Evolutionary conservation across 352 stramenopile species (phyloP).

Genomic region (Phytophthora podocarpi): DNA sequence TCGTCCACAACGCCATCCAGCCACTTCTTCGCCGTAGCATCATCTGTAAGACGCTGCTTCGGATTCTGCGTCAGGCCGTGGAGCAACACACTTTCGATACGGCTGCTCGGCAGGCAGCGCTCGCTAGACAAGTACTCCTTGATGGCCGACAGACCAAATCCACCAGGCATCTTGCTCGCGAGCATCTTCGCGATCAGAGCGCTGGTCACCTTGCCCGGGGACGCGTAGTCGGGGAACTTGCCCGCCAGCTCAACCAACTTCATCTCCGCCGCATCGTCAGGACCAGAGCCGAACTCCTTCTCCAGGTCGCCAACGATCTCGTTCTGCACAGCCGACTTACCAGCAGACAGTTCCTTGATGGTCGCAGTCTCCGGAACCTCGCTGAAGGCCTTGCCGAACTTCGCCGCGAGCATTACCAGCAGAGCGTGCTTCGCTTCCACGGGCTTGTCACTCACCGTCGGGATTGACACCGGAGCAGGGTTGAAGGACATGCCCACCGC

Average conservation of each 20-base stretch:
- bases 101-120: constrained; percentile 70
- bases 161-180: constrained; percentile 80
- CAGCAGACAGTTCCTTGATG: constrained; percentile 81
- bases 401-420: constrained; percentile 74
- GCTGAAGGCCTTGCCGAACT: constrained; percentile 74
- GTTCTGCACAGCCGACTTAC: constrained; percentile 90
- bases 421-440: constrained; percentile 82
- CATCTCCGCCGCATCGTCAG: constrained; percentile 78
- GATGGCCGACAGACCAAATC: constrained; percentile 77
- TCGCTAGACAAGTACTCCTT: constrained; percentile 76
- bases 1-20: constrained; percentile 78
- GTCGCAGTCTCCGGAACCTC: constrained; percentile 67
- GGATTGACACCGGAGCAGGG: constrained; percentile 47
- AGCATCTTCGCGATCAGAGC: constrained; percentile 83
- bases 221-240: constrained; percentile 73
- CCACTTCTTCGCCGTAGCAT: constrained; percentile 76
- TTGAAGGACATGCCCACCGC: constrained; percentile 45
- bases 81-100: constrained; percentile 82
- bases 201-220: constrained; percentile 77
- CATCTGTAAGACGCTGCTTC: constrained; percentile 69
- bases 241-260: constrained; percentile 73
- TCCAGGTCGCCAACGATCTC: constrained; percentile 88
- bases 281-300: constrained; percentile 83
- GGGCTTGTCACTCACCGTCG: constrained; percentile 61
- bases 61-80: constrained; percentile 73